phyloP scores from a whole-genome alignment of 768 basidiomycete species.

The Trametes maxima region DNA sequence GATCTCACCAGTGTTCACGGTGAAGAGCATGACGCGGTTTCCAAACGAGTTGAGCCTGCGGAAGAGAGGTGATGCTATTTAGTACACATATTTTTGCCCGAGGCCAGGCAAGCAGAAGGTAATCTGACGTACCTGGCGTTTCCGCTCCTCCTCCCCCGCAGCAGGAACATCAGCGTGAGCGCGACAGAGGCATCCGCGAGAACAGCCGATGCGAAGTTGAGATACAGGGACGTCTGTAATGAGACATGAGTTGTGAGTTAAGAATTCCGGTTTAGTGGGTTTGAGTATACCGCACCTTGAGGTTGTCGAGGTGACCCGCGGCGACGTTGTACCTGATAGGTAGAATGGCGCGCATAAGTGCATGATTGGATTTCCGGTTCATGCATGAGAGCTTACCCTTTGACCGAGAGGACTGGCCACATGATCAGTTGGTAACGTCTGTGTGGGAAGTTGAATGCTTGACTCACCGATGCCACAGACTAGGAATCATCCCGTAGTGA shows the following conservation, averaged over 20 bases:
- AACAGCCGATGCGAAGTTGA: conserved; percentile 53
- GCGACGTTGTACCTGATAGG: conserved; percentile 24
- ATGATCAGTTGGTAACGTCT: background rate
- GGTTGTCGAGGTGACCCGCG: conserved; percentile 43
- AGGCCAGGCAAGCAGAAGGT: too few relatives aligned
- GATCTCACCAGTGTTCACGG: conserved; percentile 55
- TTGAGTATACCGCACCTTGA: background rate
- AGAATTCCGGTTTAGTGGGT: background rate
- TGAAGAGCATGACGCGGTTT: conserved; percentile 49
- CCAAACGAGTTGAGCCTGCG: conserved; percentile 43
- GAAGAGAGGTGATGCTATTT: background rate
- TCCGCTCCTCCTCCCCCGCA: conserved; percentile 53
- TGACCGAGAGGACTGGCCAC: conserved; percentile 50
- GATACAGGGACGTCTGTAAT: conserved; percentile 49
- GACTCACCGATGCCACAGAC: conserved; percentile 32
- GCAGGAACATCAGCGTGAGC: conserved; percentile 48
- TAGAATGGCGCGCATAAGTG: background rate
- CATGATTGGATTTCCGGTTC: background rate
- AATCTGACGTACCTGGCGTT: conserved; percentile 47
- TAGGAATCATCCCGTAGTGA: conserved; percentile 34
- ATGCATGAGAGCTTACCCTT: conserved; percentile 43
- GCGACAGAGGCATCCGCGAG: conserved; percentile 55
- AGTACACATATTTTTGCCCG: too few relatives aligned
- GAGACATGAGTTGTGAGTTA: background rate
- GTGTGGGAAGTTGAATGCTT: too few relatives aligned